Percentiles rank a stretch among this genome's conserved stretches.
Conservation (phyloP, 768 basidiomycete species). For the Lactifluus piperatus region DNA sequence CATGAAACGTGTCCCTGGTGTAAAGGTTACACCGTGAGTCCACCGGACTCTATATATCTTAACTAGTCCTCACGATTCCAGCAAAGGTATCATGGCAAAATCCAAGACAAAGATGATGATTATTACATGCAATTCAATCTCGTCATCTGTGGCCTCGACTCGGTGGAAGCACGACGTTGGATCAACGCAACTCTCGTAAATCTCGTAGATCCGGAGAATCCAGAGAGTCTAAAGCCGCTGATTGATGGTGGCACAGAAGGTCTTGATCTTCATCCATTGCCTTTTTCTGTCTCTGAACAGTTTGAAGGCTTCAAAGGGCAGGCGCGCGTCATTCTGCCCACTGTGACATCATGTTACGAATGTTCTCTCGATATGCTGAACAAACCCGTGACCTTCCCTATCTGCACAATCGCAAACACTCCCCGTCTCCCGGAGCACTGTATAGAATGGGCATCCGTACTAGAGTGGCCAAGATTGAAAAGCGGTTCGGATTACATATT, state of each 20-base stretch:
- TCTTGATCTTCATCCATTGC: conserved; percentile 31
- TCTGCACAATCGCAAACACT: conserved; percentile 98
- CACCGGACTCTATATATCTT: not conserved
- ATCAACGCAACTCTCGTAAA: conserved; percentile 97
- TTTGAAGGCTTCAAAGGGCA: conserved; percentile 91
- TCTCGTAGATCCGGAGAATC: conserved; percentile 86
- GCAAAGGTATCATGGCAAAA: conserved; percentile 86
- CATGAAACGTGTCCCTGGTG: conserved; percentile 92
- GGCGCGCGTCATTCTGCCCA: conserved; percentile 92
- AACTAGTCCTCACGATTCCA: conserved; percentile 1
- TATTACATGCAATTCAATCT: conserved; percentile 97
- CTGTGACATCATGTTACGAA: conserved; percentile 93
- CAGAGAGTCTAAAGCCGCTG: conserved; percentile 89
- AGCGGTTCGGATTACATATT: conserved; percentile 48
- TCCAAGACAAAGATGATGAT: conserved; percentile 92
- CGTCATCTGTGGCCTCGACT: conserved; percentile 95
- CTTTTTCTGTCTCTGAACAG: not conserved
- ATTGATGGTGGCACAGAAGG: conserved; percentile 99
- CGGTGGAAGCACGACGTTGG: conserved; percentile 95
- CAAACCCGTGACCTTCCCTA: conserved; percentile 93
- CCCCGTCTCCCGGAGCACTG: conserved; percentile 97
- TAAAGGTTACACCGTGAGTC: conserved; percentile 91
- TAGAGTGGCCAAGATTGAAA: conserved; percentile 95
- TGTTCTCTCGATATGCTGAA: conserved; percentile 98
- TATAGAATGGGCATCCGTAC: conserved; percentile 98